Percentiles rank a stretch among this genome's conserved stretches.
Evolutionary conservation across 2,329 filamentous ascomycete species (phyloP).

Genomic region (Penicillium sp.): DNA sequence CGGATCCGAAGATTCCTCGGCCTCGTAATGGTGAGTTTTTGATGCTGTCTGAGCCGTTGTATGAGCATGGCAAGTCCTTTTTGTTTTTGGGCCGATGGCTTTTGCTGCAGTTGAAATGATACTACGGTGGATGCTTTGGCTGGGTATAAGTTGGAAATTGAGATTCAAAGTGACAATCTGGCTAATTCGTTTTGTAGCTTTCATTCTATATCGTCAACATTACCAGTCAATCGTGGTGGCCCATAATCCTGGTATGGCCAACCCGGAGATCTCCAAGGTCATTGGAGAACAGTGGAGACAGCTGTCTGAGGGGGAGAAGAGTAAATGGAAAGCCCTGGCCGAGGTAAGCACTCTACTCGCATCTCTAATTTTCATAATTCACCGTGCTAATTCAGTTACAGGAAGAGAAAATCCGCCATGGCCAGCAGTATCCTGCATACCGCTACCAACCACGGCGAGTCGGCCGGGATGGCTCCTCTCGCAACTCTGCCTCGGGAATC

Average conservation of each 20-base stretch:
- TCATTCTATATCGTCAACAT: conserved; percentile 95
- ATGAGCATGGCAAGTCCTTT: conserved; percentile 27
- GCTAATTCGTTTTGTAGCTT: conserved; percentile 61
- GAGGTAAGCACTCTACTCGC: conserved; percentile 56
- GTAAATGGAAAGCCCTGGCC: conserved; percentile 84
- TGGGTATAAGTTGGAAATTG: background rate
- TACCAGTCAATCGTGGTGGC: conserved; percentile 80
- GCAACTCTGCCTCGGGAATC: conserved; percentile 36
- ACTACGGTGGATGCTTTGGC: background rate
- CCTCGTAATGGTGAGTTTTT: conserved; percentile 66
- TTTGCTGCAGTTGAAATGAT: conserved; percentile 14
- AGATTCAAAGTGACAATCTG: background rate
- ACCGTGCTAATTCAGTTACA: conserved; percentile 32
- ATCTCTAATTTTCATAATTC: background rate
- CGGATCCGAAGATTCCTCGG: conserved; percentile 69
- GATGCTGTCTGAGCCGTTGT: conserved; percentile 17
- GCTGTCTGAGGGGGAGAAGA: conserved; percentile 72
- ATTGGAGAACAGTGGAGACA: conserved; percentile 91
- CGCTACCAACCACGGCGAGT: conserved; percentile 83
- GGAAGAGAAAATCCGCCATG: conserved; percentile 88
- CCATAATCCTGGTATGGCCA: conserved; percentile 84
- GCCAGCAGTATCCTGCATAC: conserved; percentile 88
- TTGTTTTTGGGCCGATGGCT: conserved; percentile 13
- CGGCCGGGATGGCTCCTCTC: conserved; percentile 55
- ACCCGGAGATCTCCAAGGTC: conserved; percentile 96